A percentile compares a stretch with the other conserved stretches of the same genome.
phyloP scores from a whole-genome alignment of 805 yeast genomes.

The Saccharomycopsis guyanensis region DNA sequence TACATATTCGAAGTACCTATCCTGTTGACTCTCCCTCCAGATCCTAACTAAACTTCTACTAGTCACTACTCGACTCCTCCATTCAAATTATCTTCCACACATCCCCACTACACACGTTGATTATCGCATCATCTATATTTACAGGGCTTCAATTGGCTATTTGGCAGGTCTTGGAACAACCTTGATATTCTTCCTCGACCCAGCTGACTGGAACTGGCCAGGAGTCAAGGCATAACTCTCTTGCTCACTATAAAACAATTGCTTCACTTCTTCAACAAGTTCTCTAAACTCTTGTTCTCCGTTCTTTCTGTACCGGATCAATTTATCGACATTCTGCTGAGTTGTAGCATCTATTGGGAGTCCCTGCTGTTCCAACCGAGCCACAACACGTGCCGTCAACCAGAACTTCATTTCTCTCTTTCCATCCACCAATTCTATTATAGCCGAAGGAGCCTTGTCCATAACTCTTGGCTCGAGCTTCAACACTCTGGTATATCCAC shows the following conservation, averaged over 20 bases:
- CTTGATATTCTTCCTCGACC: neutral
- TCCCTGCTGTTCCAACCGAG: conserved; percentile 64
- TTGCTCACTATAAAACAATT: conserved; percentile 32
- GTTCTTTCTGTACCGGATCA: conserved; percentile 38
- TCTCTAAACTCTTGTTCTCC: conserved; percentile 49
- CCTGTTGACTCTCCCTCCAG: too few species aligned
- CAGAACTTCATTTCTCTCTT: conserved; percentile 63
- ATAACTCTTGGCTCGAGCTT: conserved; percentile 80
- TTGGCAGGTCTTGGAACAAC: neutral
- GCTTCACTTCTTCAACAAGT: conserved; percentile 53
- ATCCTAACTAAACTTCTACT: too few species aligned
- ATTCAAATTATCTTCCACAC: too few species aligned
- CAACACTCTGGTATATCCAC: conserved; percentile 83
- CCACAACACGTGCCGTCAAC: conserved; percentile 74
- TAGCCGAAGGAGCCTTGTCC: conserved; percentile 85
- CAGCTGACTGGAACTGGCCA: neutral
- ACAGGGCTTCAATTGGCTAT: neutral
- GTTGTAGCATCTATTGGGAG: conserved; percentile 48
- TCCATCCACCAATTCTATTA: conserved; percentile 79
- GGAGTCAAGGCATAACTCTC: conserved; percentile 16
- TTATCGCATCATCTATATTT: neutral
- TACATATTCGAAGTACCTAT: too few species aligned
- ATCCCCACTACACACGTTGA: too few species aligned
- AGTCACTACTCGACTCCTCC: too few species aligned
- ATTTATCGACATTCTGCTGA: conserved; percentile 44